Evolutionary conservation across 169 alveolate species (phyloP).

Genomic region (Eimeria acervulina): DNA sequence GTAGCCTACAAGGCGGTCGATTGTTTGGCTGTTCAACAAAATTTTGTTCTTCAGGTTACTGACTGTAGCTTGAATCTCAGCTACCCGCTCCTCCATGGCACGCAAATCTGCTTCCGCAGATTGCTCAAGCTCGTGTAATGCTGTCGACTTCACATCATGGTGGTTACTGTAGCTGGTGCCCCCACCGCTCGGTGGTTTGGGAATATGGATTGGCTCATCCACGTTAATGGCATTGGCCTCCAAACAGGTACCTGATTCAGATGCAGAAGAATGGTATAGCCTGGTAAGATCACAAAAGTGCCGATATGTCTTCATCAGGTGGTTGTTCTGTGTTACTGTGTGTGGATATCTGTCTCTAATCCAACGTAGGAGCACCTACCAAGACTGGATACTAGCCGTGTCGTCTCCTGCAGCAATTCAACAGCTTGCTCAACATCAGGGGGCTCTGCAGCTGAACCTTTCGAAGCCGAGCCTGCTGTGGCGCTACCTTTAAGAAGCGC

Average conservation of each 20-base stretch:
- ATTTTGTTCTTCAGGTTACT: conserved; percentile 31
- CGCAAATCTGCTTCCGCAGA: conserved; percentile 11
- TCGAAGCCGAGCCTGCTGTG: background rate
- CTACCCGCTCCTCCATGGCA: background rate
- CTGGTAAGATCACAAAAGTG: background rate
- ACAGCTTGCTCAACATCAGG: conserved; percentile 9
- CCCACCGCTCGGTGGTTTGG: background rate
- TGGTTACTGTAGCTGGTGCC: background rate
- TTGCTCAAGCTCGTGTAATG: background rate
- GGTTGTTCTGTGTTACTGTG: background rate
- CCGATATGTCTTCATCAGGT: background rate
- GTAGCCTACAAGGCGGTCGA: conserved; percentile 39
- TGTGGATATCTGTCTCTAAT: background rate
- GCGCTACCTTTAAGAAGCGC: background rate
- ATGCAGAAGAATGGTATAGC: background rate
- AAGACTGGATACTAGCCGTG: conserved; percentile 27
- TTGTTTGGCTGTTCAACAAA: conserved; percentile 26
- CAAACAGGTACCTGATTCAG: conserved; percentile 26
- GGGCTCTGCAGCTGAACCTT: background rate
- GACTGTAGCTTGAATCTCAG: conserved; percentile 22
- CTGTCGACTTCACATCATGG: background rate
- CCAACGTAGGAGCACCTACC: background rate
- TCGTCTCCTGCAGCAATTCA: conserved; percentile 11
- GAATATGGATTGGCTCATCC: background rate
- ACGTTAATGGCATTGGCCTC: background rate